A percentile compares a stretch with the other conserved stretches of the same genome.
Conservation (phyloP, 2,329 filamentous ascomycete genomes). For the Paramyrothecium roridum region DNA sequence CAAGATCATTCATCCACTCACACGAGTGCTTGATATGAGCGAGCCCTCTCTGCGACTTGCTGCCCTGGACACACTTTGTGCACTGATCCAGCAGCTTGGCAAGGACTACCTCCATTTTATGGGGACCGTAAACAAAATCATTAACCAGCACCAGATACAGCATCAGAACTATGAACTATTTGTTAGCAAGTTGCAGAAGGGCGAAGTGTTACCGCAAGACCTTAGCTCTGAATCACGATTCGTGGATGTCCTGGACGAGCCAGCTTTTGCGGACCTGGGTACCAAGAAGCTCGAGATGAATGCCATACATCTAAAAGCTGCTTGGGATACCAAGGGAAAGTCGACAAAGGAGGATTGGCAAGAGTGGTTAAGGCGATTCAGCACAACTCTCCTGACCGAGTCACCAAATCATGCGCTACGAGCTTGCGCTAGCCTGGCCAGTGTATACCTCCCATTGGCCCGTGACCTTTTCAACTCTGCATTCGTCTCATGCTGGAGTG, state of each 20-base stretch:
- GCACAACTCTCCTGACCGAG: slow-evolving; percentile 89
- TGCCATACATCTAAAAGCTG: slow-evolving; percentile 91
- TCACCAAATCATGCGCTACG: slow-evolving; percentile 93
- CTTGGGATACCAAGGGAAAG: slow-evolving; percentile 96
- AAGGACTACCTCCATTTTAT: slow-evolving; percentile 95
- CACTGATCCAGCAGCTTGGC: slow-evolving; percentile 91
- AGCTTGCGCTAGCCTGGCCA: slow-evolving; percentile 87
- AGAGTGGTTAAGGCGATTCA: slow-evolving; percentile 97
- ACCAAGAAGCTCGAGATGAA: slow-evolving; percentile 97
- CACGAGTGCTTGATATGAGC: slow-evolving; percentile 70
- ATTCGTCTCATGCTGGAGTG: slow-evolving; percentile 98
- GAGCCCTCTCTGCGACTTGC: slow-evolving; percentile 74
- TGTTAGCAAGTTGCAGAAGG: slow-evolving; percentile 89
- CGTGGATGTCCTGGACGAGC: slow-evolving; percentile 73
- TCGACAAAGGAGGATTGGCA: slow-evolving; percentile 99
- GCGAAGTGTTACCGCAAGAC: slow-evolving; percentile 92
- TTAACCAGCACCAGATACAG: slow-evolving; percentile 76
- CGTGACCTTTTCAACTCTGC: slow-evolving; percentile 97
- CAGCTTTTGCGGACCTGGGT: slow-evolving; percentile 76
- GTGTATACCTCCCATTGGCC: slow-evolving; percentile 86
- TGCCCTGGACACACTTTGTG: slow-evolving; percentile 90
- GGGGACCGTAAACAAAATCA: slow-evolving; percentile 84
- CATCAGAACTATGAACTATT: slow-evolving; percentile 92
- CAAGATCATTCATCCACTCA: slow-evolving; percentile 91
- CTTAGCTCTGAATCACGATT: slow-evolving; percentile 84